A percentile compares a stretch with the other conserved stretches of the same genome.
Conservation (phyloP, 2,329 filamentous ascomycete species). For the Fusarium secorum region DNA sequence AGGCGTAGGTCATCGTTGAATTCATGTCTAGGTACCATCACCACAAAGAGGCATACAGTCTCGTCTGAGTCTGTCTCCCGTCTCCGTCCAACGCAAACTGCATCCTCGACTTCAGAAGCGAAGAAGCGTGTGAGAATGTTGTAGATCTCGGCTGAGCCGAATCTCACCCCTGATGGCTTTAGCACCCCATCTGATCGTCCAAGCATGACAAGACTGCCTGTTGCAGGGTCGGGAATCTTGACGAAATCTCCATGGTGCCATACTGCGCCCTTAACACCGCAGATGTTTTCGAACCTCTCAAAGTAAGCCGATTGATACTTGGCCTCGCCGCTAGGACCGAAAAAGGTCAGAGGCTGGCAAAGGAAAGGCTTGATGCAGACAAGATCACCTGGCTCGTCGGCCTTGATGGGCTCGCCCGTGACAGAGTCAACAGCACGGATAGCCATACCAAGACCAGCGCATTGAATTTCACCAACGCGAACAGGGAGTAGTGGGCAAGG, state of each 20-base stretch:
- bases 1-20: constrained; percentile 69
- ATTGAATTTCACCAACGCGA: constrained; percentile 77
- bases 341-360: constrained; percentile 90
- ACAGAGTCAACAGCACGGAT: constrained; percentile 66
- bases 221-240: constrained; percentile 67
- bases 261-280: constrained; percentile 54
- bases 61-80: constrained; percentile 78
- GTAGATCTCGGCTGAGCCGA: constrained; percentile 95
- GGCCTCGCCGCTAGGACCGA: constrained; percentile 68
- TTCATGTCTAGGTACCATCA: constrained; percentile 67
- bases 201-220: constrained; percentile 86
- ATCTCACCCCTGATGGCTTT: constrained; percentile 90
- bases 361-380: constrained; percentile 89
- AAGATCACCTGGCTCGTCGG: constrained; percentile 81
- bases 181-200: constrained; percentile 91
- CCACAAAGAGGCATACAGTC: constrained; percentile 87
- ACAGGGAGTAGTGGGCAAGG: constrained; percentile 81
- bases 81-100: constrained; percentile 84
- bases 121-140: constrained; percentile 91
- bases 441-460: constrained; percentile 81
- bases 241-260: constrained; percentile 99
- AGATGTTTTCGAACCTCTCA: constrained; percentile 71
- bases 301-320: constrained; percentile 91
- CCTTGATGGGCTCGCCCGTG: constrained; percentile 62
- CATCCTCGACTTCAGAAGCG: constrained; percentile 78